Conservation (phyloP, 306 rosid species). For the Rosa lucieae region DNA sequence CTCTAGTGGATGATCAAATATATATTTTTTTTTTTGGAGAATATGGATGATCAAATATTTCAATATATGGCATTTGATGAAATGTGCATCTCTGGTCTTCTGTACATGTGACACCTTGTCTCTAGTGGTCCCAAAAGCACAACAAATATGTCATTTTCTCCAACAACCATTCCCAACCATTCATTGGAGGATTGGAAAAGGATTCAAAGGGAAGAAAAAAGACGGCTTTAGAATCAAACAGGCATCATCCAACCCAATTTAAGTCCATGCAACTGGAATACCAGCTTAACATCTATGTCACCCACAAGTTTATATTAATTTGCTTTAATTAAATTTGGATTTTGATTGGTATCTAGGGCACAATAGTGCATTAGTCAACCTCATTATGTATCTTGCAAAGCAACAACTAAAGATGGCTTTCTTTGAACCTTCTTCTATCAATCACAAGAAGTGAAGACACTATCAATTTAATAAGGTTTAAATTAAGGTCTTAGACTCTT, state of each 20-base stretch:
- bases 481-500: no score
- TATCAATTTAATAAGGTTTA: not conserved
- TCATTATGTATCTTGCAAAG: not conserved
- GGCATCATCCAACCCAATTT: not conserved
- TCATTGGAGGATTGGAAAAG: not conserved
- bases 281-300: not conserved
- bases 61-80: not conserved
- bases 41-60: not conserved
- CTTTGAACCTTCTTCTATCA: not conserved
- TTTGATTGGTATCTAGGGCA: not conserved
- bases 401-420: not conserved
- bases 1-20: no score
- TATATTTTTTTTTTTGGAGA: no score
- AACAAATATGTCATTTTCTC: not conserved
- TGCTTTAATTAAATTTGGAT: not conserved
- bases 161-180: not conserved
- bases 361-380: not conserved
- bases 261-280: not conserved
- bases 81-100: not conserved
- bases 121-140: not conserved
- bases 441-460: not conserved
- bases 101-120: not conserved
- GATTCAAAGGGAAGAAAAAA: not conserved
- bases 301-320: not conserved
- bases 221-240: not conserved